A percentile compares a stretch with the other conserved stretches of the same genome.
These are phyloP conservation scores for Xylaria sp. DNA, from an alignment of 2,329 filamentous ascomycete genomes.

Conservation along the genomic window DNA sequence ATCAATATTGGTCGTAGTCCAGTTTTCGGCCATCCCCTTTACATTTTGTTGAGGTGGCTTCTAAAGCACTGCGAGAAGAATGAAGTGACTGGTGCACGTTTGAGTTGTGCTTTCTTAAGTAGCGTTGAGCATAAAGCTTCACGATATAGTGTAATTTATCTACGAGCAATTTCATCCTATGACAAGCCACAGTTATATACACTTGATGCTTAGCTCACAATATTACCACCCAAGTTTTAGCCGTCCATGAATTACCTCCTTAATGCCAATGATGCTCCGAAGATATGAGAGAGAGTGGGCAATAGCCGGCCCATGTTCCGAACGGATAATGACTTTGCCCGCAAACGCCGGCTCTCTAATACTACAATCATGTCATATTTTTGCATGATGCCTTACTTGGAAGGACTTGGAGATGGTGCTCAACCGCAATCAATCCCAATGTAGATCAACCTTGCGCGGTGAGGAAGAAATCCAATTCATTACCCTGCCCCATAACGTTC, in stretches of 20 bases:
- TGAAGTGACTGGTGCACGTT: background rate
- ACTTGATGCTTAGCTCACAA: conserved; percentile 16
- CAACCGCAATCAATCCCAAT: conserved; percentile 2
- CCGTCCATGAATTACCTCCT: conserved; percentile 7
- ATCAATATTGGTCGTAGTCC: background rate
- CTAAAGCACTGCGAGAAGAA: background rate
- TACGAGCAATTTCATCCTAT: conserved; percentile 15
- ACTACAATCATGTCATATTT: conserved; percentile 26
- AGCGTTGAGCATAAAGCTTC: conserved; percentile 7
- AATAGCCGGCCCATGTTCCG: conserved; percentile 13
- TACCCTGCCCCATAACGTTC: conserved; percentile 72
- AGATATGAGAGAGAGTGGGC: conserved; percentile 10
- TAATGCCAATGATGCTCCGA: conserved; percentile 24
- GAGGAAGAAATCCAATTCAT: conserved; percentile 83
- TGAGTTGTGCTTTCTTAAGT: background rate
- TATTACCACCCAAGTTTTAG: conserved; percentile 13
- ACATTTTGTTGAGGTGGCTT: background rate
- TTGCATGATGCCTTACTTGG: background rate
- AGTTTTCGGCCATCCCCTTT: background rate
- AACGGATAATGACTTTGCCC: conserved; percentile 8
- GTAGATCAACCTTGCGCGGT: conserved; percentile 43
- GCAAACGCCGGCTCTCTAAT: conserved; percentile 27
- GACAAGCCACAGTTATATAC: conserved; percentile 3
- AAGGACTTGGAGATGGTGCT: conserved; percentile 12
- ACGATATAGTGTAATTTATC: conserved; percentile 7